phyloP scores from a whole-genome alignment of 805 yeast genomes.

The Ogataea neopini region DNA sequence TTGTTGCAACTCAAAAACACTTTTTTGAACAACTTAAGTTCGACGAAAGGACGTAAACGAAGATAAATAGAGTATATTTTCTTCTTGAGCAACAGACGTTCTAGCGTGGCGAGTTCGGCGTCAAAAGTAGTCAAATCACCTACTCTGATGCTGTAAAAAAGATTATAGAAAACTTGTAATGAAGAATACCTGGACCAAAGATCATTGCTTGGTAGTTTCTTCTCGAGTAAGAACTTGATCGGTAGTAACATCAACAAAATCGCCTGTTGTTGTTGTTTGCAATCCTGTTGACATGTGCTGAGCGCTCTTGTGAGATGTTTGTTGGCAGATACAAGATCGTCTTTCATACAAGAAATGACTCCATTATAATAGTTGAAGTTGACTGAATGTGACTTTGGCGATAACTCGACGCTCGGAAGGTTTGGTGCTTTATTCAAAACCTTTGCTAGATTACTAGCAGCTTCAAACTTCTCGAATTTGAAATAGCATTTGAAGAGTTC shows the following conservation, averaged over 20 bases:
- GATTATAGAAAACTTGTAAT: constrained; percentile 45
- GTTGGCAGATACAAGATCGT: constrained; percentile 54
- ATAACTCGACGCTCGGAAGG: constrained; percentile 49
- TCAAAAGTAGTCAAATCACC: constrained; percentile 64
- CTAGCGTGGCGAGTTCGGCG: constrained; percentile 42
- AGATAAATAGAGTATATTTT: constrained; percentile 63
- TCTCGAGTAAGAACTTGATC: constrained; percentile 50
- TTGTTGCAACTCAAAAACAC: constrained; percentile 31
- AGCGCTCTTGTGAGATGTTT: constrained; percentile 54
- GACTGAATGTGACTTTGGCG: constrained; percentile 54
- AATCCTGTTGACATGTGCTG: constrained; percentile 29
- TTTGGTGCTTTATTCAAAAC: constrained; percentile 60
- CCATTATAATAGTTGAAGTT: constrained; percentile 72
- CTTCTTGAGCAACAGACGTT: constrained; percentile 52
- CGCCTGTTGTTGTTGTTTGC: constrained; percentile 39
- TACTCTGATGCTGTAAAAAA: constrained; percentile 46
- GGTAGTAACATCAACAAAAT: constrained; percentile 68
- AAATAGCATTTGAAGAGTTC: constrained; percentile 70
- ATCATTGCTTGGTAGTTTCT: constrained; percentile 45
- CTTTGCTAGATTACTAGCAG: constrained; percentile 72
- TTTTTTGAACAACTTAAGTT: constrained; percentile 51
- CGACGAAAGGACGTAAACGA: constrained; percentile 50
- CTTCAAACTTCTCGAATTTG: constrained; percentile 62
- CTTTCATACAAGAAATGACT: constrained; percentile 62
- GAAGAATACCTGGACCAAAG: constrained; percentile 45